These are phyloP conservation scores for Marsdenia floribunda DNA, from an alignment of 257 asterid species.

Conservation along the genomic window DNA sequence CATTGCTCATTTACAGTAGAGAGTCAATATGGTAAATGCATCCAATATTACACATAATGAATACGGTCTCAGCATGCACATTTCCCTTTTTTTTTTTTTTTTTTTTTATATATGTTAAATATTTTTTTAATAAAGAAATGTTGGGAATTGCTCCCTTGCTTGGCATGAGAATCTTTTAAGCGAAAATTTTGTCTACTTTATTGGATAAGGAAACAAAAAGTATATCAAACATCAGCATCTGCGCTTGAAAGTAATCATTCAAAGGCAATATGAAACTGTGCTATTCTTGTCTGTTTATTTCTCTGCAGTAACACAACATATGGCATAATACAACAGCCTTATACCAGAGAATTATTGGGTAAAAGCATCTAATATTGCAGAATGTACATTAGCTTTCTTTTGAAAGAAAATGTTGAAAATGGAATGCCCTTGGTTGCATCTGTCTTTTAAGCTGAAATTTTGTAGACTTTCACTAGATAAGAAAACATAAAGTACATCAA, in stretches of 20 bases:
- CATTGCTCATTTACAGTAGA: neutral
- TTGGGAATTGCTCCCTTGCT: neutral
- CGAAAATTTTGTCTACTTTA: neutral
- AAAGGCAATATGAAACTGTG: neutral
- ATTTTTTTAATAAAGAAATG: too few relatives aligned
- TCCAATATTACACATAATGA: neutral
- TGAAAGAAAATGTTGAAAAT: too few relatives aligned
- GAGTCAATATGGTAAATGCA: neutral
- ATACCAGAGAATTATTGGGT: too few relatives aligned
- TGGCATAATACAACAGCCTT: neutral
- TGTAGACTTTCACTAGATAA: too few relatives aligned
- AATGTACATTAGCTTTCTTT: too few relatives aligned
- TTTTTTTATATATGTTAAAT: too few relatives aligned
- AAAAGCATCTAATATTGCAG: too few relatives aligned
- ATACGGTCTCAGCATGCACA: neutral
- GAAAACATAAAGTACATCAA: too few relatives aligned
- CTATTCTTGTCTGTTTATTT: neutral
- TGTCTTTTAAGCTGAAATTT: too few relatives aligned
- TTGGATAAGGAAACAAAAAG: neutral
- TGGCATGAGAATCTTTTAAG: conserved; percentile 6
- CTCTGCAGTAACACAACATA: neutral
- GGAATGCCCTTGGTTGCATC: too few relatives aligned
- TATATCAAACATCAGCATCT: neutral
- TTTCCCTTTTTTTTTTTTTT: too few relatives aligned
- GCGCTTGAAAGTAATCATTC: neutral